Conservation (phyloP, 306 rosid species). For the Quercus mongolica region DNA sequence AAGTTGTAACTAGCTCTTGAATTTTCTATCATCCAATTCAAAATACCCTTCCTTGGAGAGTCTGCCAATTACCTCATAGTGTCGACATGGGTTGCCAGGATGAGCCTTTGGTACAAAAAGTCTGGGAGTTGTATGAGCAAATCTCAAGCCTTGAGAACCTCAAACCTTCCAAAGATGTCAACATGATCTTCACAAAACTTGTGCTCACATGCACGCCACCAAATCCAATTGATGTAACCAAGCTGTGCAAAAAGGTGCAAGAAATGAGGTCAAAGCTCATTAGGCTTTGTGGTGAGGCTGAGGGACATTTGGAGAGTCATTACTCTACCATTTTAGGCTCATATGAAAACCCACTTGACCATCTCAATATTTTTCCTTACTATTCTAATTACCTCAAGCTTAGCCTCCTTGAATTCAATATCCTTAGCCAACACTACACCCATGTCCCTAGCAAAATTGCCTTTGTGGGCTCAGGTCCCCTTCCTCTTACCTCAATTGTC, state of each 20-base stretch:
- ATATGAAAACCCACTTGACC: conserved; percentile 41
- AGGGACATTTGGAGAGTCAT: conserved; percentile 64
- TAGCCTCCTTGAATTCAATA: conserved; percentile 58
- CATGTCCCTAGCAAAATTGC: conserved; percentile 44
- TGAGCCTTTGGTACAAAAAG: conserved; percentile 49
- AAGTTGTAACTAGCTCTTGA: neutral
- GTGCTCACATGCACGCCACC: conserved; percentile 83
- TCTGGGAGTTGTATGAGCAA: conserved; percentile 47
- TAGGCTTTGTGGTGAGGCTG: conserved; percentile 66
- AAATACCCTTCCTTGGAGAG: neutral
- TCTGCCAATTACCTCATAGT: conserved; percentile 24
- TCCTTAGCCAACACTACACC: conserved; percentile 48
- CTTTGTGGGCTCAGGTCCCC: conserved; percentile 91
- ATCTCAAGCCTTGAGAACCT: conserved; percentile 60
- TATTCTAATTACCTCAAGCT: conserved; percentile 78
- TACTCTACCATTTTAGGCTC: conserved; percentile 58
- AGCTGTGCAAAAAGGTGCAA: conserved; percentile 38
- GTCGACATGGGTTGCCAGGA: conserved; percentile 76
- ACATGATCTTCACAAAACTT: conserved; percentile 75
- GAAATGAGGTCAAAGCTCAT: conserved; percentile 59
- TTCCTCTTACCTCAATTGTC: conserved; percentile 79
- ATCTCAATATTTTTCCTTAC: conserved; percentile 72
- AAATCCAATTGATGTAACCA: conserved; percentile 54
- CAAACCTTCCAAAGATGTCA: conserved; percentile 76
- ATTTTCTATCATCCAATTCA: neutral